These are phyloP conservation scores for Haplosporangium sp. DNA, from an alignment of 371 early-diverging fungal species.

Conservation along the genomic window DNA sequence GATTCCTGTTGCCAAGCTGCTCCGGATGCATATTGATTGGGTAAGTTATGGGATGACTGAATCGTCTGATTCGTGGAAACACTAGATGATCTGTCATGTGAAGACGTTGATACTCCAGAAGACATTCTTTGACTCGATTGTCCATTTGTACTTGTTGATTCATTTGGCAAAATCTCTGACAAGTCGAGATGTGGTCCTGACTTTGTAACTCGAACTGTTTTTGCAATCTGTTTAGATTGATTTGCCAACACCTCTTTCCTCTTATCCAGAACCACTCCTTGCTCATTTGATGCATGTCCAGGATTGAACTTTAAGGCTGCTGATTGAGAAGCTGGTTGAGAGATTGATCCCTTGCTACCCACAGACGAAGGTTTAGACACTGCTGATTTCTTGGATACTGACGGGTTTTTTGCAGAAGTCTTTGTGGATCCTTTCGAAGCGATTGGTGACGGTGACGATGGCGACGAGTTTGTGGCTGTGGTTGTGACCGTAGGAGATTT, in stretches of 20 bases:
- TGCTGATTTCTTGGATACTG: not conserved
- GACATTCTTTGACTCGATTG: not conserved
- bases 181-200: constrained; percentile 32
- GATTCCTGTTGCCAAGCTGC: not conserved
- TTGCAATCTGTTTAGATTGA: constrained; percentile 42
- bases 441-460: not conserved
- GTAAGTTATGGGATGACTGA: not conserved
- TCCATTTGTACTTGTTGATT: not conserved
- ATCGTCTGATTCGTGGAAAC: not conserved
- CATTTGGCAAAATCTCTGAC: constrained; percentile 8
- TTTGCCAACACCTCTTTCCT: constrained; percentile 20
- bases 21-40: not conserved
- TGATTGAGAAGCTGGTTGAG: not conserved
- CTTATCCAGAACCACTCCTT: constrained; percentile 12
- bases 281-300: constrained; percentile 20
- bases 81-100: not conserved
- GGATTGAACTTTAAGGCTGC: constrained; percentile 19
- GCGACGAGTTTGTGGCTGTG: not conserved
- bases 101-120: not conserved
- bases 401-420: not conserved
- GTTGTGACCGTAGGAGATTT: not conserved
- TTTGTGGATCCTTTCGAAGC: not conserved
- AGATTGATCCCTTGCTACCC: not conserved
- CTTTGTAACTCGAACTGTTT: constrained; percentile 37
- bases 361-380: not conserved